phyloP scores from a whole-genome alignment of 2,329 filamentous ascomycete species.

The Didymella arachidicola region DNA sequence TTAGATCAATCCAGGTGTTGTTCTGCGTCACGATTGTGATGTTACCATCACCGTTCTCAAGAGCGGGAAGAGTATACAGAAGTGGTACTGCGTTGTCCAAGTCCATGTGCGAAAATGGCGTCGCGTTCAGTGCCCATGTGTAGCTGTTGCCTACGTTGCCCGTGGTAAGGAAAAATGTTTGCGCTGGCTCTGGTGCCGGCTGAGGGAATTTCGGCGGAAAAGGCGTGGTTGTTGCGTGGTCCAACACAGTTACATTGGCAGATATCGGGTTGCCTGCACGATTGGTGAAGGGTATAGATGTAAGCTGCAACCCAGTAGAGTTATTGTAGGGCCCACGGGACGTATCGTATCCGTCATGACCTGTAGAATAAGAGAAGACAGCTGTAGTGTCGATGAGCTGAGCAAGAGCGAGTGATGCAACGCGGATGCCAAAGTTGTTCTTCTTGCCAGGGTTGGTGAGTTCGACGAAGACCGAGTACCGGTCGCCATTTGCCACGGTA shows the following conservation, averaged over 20 bases:
- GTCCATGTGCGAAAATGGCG: constrained; percentile 48
- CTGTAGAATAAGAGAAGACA: constrained; percentile 54
- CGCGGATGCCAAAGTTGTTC: constrained; percentile 60
- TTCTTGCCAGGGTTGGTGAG: constrained; percentile 56
- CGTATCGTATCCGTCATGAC: constrained; percentile 5
- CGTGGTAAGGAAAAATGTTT: constrained; percentile 53
- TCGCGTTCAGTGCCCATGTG: constrained; percentile 62
- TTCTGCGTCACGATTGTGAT: constrained; percentile 53
- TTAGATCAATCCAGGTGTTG: constrained; percentile 45
- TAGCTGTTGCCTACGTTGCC: constrained; percentile 54
- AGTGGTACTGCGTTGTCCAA: constrained; percentile 54
- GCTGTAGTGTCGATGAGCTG: constrained; percentile 66
- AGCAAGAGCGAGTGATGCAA: constrained; percentile 57
- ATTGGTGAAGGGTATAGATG: constrained; percentile 56
- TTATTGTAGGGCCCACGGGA: constrained; percentile 21
- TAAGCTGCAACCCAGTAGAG: constrained; percentile 1
- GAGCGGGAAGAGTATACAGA: constrained; percentile 52
- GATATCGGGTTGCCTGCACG: constrained; percentile 58
- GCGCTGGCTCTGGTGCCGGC: constrained; percentile 55
- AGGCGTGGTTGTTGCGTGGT: constrained; percentile 54
- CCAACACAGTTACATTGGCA: constrained; percentile 49
- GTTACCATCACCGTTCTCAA: constrained; percentile 50
- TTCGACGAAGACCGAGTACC: constrained; percentile 61
- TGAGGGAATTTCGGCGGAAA: constrained; percentile 56
- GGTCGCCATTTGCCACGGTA: constrained; percentile 60